Conservation (phyloP, 1,139 yeast genomes). For the Geotrichum reessii region DNA sequence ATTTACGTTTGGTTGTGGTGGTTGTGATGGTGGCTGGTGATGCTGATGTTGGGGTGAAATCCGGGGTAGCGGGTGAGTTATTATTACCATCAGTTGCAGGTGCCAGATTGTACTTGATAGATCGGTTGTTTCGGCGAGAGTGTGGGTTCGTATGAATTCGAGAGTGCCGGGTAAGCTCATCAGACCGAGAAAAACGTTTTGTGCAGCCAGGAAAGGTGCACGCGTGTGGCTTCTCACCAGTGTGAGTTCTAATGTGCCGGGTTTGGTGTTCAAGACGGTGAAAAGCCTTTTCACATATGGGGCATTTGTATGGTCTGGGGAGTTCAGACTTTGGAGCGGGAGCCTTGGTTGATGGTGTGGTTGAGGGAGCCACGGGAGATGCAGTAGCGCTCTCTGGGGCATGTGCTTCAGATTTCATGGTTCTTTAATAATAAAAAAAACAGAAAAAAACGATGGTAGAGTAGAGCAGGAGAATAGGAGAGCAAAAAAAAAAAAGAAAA, state of each 20-base stretch:
- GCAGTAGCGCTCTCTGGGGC: not conserved
- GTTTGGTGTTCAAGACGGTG: conserved; percentile 92
- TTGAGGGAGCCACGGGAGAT: not conserved
- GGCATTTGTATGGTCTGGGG: conserved; percentile 80
- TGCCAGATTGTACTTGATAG: conserved; percentile 27
- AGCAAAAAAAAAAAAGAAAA: not conserved
- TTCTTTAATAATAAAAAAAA: no score
- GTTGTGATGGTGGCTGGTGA: not conserved
- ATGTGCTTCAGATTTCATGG: not conserved
- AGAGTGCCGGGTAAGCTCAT: conserved; percentile 84
- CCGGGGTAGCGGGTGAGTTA: conserved; percentile 1
- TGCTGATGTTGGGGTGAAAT: conserved; percentile 6
- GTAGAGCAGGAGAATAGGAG: not conserved
- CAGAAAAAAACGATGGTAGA: no score
- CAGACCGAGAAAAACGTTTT: conserved; percentile 80
- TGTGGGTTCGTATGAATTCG: conserved; percentile 81
- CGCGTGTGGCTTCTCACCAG: conserved; percentile 91
- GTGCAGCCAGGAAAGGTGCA: conserved; percentile 84
- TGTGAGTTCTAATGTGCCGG: conserved; percentile 88
- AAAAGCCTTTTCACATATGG: conserved; percentile 86
- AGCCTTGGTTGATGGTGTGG: not conserved
- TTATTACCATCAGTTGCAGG: conserved; percentile 20
- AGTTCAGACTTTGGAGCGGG: conserved; percentile 33
- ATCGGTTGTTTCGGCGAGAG: conserved; percentile 48
- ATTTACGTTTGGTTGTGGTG: not conserved